Evolutionary conservation across 805 yeast species (phyloP), one percentile per base, ranked within the genome.

Genomic region (Starmera quercuum): DNA sequence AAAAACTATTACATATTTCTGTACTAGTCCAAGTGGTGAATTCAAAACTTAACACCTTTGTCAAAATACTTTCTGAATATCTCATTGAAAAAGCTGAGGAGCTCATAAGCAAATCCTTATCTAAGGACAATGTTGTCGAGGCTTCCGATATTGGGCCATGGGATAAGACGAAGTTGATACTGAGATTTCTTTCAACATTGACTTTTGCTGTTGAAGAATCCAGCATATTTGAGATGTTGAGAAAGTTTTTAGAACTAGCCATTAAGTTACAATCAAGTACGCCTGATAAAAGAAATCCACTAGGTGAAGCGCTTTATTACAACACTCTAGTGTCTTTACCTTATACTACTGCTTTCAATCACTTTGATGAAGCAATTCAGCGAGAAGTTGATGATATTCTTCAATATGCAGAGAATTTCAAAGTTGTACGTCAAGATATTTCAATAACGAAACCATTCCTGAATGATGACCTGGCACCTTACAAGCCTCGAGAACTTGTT

Each of bases 1-100:
- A 88, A 42, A 92, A 88, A 54, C 72, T 81, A 38, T 75, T 79
- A 11, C 71, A 78, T n/a, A 57, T 90, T 37, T 71, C 86, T 19
- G 75, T 78, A 7, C 64, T 86, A 43, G 60, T 87, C 5, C 69
- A 79, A 47, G 63, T 78, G 16, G 76, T 84, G 30, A 79, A 82
- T 58, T 64, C 81, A 17, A 69, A 70, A 38, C 76, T 75, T 54
- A 69, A 73, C 23, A 62, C 71, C 25, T 77, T 84, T 28, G 90
- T 94, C 32, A 73, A 75, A 44, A 71, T 73, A 32, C 71, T 84
- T 10, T 57, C 85, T 17, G 87, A 81, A 42, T 81, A 61, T 57
- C 67, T 85, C 42, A 87, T 81, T 43, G 68, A 70, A 18, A 71
- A 74, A 47, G 63, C 79, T 13, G 83, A 83, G 46, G 65, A 60